Evolutionary conservation across 1,139 yeast genomes (phyloP).

Genomic region (Debaryomyces subglobosus): DNA sequence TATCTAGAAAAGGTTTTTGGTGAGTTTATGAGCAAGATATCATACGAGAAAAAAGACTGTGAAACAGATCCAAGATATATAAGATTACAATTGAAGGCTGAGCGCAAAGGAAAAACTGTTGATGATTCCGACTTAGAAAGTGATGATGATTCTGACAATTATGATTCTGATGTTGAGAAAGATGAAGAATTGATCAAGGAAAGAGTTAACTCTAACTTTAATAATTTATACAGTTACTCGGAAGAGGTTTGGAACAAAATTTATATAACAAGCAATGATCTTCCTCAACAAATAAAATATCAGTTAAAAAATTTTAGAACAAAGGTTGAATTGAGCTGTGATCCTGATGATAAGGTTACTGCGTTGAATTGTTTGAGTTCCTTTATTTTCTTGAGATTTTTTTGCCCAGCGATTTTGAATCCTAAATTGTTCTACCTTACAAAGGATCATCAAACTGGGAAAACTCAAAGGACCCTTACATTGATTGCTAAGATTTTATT

Average conservation of each 20-base stretch:
- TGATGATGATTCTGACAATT: slow-evolving; percentile 27
- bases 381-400: slow-evolving; percentile 79
- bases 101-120: slow-evolving; percentile 26
- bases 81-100: slow-evolving; percentile 46
- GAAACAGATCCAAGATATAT: slow-evolving; percentile 74
- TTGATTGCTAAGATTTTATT: slow-evolving; percentile 80
- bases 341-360: slow-evolving; percentile 56
- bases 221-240: slow-evolving; percentile 56
- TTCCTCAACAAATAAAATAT: slow-evolving; percentile 69
- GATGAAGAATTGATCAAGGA: slow-evolving; percentile 26
- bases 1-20: slow-evolving; percentile 77
- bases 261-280: slow-evolving; percentile 67
- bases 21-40: slow-evolving; percentile 59
- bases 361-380: slow-evolving; percentile 78
- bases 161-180: slow-evolving; percentile 39
- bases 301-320: slow-evolving; percentile 62
- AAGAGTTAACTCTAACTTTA: slow-evolving; percentile 53
- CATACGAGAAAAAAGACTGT: slow-evolving; percentile 55
- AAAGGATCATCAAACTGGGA: slow-evolving; percentile 69
- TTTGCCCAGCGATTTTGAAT: slow-evolving; percentile 89
- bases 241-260: slow-evolving; percentile 75
- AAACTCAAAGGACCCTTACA: slow-evolving; percentile 75
- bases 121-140: slow-evolving; percentile 26
- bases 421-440: slow-evolving; percentile 83
- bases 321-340: slow-evolving; percentile 63